Conservation (phyloP, 805 yeast genomes). For the Nakazawaea wyomingensis region DNA sequence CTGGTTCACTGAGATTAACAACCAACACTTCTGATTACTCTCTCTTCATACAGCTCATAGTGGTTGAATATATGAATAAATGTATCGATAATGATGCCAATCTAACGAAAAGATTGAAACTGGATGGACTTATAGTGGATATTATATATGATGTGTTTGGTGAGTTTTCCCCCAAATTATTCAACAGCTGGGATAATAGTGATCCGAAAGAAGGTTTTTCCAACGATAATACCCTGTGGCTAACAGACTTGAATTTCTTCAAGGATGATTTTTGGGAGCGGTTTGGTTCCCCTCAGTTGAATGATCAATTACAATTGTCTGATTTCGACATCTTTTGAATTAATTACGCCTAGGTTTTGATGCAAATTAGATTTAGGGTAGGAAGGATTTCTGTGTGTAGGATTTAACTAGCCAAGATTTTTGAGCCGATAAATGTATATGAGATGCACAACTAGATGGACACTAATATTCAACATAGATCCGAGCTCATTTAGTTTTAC, state of each 20-base stretch:
- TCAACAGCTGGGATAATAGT: constrained; percentile 37
- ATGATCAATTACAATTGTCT: neutral
- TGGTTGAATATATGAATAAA: constrained; percentile 1
- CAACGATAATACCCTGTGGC: neutral
- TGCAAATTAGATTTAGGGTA: too few relatives aligned
- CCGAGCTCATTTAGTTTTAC: too few relatives aligned
- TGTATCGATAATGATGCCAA: neutral
- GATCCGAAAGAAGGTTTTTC: constrained; percentile 16
- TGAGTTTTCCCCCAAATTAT: neutral
- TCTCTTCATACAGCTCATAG: constrained; percentile 1
- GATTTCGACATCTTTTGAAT: neutral
- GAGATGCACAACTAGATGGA: too few relatives aligned
- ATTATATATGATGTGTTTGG: too few relatives aligned
- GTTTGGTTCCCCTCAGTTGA: neutral
- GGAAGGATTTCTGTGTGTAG: too few relatives aligned
- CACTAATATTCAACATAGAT: too few relatives aligned
- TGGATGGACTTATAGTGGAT: too few relatives aligned
- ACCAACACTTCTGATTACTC: constrained; percentile 1
- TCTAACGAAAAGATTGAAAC: neutral
- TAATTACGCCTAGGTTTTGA: neutral
- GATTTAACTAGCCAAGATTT: too few relatives aligned
- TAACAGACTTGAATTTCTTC: neutral
- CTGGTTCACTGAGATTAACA: neutral
- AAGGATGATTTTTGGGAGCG: neutral
- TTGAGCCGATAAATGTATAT: too few relatives aligned